Evolutionary conservation across 345 rosid genomes (phyloP), one percentile per base, ranked within the genome.

Genomic region (Kernera saxatilis): DNA sequence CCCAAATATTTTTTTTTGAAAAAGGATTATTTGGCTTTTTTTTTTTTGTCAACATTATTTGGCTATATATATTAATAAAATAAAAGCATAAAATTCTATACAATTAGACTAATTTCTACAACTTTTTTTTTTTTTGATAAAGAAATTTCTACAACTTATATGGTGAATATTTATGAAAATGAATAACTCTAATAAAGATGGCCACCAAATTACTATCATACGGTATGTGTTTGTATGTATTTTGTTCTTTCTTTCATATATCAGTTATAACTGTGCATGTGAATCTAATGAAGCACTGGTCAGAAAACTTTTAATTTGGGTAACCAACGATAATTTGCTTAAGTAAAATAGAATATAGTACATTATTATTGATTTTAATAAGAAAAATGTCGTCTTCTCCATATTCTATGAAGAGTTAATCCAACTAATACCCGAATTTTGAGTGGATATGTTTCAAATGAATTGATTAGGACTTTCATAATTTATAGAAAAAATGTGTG

Each of bases 371-470:
- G 51, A 49, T 49, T 13, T 58, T 14, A 51, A n/a, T 40, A 29
- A 51, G 5, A 10, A 11, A 6, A 33, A 33, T 49, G 18, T 50
- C 44, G 23, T 61, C 44, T 66, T 27, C 49, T 37, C 60, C 6
- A 51, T 51, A 51, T 25, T 26, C 7, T n/a, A 40, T 40, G 65
- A n/a, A 60, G n/a, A 25, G 14, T 40, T 23, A 22, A 71, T 50
- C 69, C 53, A 71, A 40, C 63, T 3, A 52, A 22, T 41, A 22
- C 35, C 56, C 70, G 17, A 53, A 3, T 32, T 63, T 72, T 8
- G 39, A 63, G 55, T 30, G 70, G 49, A 62, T 62, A 52, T 63
- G 55, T 63, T 72, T 35, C 49, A 17, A 22, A 30, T 63, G 3
- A 19, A 0, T 33, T 10, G 11, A 44, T 69, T 23, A 22, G 13